These are phyloP conservation scores for Suillus clintonianus DNA, from an alignment of 768 basidiomycete species.

Conservation along the genomic window DNA sequence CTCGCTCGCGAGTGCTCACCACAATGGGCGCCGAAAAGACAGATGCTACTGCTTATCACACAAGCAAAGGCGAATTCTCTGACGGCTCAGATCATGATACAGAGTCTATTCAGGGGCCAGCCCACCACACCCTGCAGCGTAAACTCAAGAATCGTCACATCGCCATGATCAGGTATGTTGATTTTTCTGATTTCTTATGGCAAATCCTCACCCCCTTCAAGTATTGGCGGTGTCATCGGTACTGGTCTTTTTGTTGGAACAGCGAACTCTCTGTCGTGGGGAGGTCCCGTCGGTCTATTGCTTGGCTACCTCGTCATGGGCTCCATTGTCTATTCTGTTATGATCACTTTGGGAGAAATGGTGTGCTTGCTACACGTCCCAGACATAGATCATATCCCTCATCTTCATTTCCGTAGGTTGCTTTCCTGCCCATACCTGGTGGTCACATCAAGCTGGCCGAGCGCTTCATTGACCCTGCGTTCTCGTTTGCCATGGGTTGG, in stretches of 20 bases:
- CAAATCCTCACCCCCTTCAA: conserved; percentile 20
- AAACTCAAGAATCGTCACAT: conserved; percentile 79
- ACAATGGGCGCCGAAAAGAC: conserved; percentile 26
- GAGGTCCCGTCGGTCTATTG: conserved; percentile 74
- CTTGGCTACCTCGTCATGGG: conserved; percentile 72
- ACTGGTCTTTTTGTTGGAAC: conserved; percentile 75
- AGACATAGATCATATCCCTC: conserved; percentile 28
- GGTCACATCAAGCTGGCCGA: conserved; percentile 81
- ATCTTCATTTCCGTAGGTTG: conserved; percentile 63
- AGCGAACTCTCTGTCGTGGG: conserved; percentile 46
- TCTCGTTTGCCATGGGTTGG: conserved; percentile 60
- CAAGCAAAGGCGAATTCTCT: conserved; percentile 7
- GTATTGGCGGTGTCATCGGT: conserved; percentile 60
- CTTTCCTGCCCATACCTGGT: conserved; percentile 77
- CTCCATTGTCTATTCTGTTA: conserved; percentile 68
- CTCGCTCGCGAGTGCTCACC: background rate
- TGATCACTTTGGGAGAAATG: conserved; percentile 71
- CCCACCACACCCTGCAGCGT: conserved; percentile 41
- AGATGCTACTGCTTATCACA: background rate
- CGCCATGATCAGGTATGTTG: conserved; percentile 72
- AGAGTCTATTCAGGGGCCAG: conserved; percentile 11
- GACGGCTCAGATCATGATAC: conserved; percentile 23
- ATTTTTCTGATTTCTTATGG: background rate
- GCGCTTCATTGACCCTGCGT: conserved; percentile 77
- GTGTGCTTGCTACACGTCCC: conserved; percentile 65